Base-by-base conservation (phyloP, 805 yeast genomes). In the Candida hungchunana region DNA sequence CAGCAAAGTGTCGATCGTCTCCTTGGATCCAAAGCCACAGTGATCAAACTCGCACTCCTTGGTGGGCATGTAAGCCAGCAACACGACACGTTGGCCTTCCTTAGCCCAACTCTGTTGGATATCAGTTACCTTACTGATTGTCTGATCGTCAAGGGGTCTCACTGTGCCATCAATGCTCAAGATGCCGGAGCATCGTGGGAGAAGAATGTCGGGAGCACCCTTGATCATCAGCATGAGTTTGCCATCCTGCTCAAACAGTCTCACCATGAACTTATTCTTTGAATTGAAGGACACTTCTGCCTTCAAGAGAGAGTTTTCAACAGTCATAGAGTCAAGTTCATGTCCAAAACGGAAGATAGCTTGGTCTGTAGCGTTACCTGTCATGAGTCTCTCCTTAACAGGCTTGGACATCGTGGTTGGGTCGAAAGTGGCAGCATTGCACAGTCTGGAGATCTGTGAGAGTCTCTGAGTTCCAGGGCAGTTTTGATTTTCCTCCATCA, bases 311-410 rank as follows among this genome's bases (percentile, higher is more conserved):
- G n/a, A n/a, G n/a, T n/a, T n/a, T n/a, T n/a, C n/a, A n/a, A n/a
- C n/a, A n/a, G n/a, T n/a, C n/a, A n/a, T n/a, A n/a, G n/a, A n/a
- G 10, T 42, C 42, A 18, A 44, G 30, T 3, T 44, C 36, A 26
- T 56, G 59, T 10, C 65, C 63, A 46, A 62, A 67, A 28, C 61
- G 47, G 22, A 60, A 56, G 18, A 68, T 50, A 4, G 77, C 75
- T 32, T 59, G 60, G 45, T 71, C 77, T 5, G 77, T 71, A 5
- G 75, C 75, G 53, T 71, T 70, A 12, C 75, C 76, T 14, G 44
- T 53, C 32, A 62, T 47, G 10, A 33, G 45, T 41, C 58, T 51
- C 35, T 49, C 53, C 14, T 41, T 37, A 9, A 48, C 14, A 11
- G 50, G 46, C 16, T 32, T 37, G 3, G 28, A 19, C 8, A 24